Evolutionary conservation across 2,329 filamentous ascomycete genomes (phyloP), one percentile per base, ranked within the genome.

Genomic region (Juglanconis juglandina): DNA sequence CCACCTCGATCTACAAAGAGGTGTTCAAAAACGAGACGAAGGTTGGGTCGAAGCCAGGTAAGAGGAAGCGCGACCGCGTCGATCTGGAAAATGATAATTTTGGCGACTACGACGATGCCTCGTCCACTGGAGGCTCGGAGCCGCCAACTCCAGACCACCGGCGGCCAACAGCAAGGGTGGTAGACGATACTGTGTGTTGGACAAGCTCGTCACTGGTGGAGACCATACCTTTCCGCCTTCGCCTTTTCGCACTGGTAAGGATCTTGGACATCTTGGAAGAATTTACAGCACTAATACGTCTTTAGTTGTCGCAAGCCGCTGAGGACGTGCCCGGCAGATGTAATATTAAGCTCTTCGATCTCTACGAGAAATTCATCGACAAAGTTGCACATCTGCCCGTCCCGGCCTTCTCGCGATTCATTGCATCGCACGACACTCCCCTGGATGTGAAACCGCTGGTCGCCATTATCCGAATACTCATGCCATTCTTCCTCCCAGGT

Each of bases 1-100:
- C 77, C 3, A 71, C 80, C 46, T 80, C 77, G 1, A 77, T 83
- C 7, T 92, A 86, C 67, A 78, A 77, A 3, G 86, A 91, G 68
- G 76, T 93, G 4, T 94, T 90, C 75, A 78, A 81, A 30, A 83
- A 84, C 56, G 90, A 93, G 72, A 83, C 82, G 2, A 80, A 75
- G 61, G 76, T 76, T 64, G 72, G 67, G 53, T 78, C 74, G 63
- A 75, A 67, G 63, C 77, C 67, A 32, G 71, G 72, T 17, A 81
- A 76, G 66, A 75, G 82, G 24, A 84, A 83, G 64, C 72, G 79
- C 39, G 73, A 74, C 3, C 65, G 73, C 30, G 74, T 87, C 8
- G 83, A 88, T 59, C 70, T 88, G 6, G 82, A 87, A 13, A 84
- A 86, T 34, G 79, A 82, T 47, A 77, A 85, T 56, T 86, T 82